Base-by-base conservation (phyloP, 2,329 filamentous ascomycete species). In the Aspergillus calidoustus region DNA sequence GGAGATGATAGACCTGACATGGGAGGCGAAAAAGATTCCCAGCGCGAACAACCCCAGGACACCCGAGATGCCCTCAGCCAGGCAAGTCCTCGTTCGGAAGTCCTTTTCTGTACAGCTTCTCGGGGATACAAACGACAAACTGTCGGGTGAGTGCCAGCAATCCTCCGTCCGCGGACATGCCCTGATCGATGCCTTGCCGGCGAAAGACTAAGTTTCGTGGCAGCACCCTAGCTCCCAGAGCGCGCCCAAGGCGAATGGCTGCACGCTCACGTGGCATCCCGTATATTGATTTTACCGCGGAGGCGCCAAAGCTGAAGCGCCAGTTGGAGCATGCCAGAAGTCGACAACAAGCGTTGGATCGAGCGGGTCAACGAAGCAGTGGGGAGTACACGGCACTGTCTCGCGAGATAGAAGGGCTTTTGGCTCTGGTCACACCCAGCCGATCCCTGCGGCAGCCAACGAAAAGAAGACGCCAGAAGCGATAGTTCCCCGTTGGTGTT, bases 281-380 rank as follows among this genome's bases (percentile, higher is more conserved):
- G 34, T 41, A 34, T 46, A 58, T 58, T 46, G 47, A 58, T 51
- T 58, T 58, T 58, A 58, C 55, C 34, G 5, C 47, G 54, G 30
- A 57, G 55, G 47, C 55, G 47, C 55, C 55, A 50, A 41, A 57
- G 46, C 55, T 57, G 30, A 52, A 58, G 55, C 34, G 55, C 55
- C 55, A 58, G 55, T 47, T 58, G 30, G 22, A 58, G 52, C 47
- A 52, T 51, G 55, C 55, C 41, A 58, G 31, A 51, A 52, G 55
- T 58, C 55, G 31, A 58, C 47, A 58, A 58, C 47, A 58, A 46
- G 55, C 55, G 34, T 50, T 58, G 22, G 55, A 52, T 58, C 34
- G 22, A 51, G 30, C 46, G 19, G 47, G 47, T 44, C 23, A 52
- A 58, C 11, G 34, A 43, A 51, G 38, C 13, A 51, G 46, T 43